These are phyloP conservation scores for Pseudocohnilembus persalinus DNA, from an alignment of 169 alveolate genomes.

Conservation along the genomic window DNA sequence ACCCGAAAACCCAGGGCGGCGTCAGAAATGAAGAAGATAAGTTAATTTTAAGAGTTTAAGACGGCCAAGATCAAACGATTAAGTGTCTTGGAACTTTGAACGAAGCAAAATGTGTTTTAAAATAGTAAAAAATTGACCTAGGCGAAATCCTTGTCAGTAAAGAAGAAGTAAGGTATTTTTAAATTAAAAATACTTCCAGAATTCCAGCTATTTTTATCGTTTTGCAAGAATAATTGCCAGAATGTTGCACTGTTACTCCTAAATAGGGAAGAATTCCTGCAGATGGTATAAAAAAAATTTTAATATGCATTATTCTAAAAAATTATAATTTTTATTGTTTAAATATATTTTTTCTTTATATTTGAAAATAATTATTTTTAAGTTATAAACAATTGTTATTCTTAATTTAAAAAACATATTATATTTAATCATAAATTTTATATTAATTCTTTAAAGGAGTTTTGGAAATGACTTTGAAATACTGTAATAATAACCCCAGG, in stretches of 20 bases:
- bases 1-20: too few relatives aligned
- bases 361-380: too few relatives aligned
- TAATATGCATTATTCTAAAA: neutral
- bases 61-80: conserved; percentile 48
- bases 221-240: conserved; percentile 41
- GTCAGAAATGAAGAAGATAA: conserved; percentile 62
- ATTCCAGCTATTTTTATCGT: conserved; percentile 59
- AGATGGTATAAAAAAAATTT: conserved; percentile 45
- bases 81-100: conserved; percentile 61
- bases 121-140: conserved; percentile 53
- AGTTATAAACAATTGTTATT: too few relatives aligned
- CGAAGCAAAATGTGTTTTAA: conserved; percentile 64
- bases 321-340: neutral
- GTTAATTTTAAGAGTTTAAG: conserved; percentile 48
- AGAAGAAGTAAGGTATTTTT: conserved; percentile 52
- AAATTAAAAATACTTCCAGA: conserved; percentile 57
- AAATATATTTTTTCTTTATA: too few relatives aligned
- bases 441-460: neutral
- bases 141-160: conserved; percentile 63
- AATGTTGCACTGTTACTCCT: conserved; percentile 57
- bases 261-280: conserved; percentile 71
- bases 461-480: conserved; percentile 61
- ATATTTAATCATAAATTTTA: too few relatives aligned
- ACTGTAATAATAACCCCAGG: conserved; percentile 65
- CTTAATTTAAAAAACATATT: too few relatives aligned